Evolutionary conservation across 129 eudicot genomes (phyloP).

Genomic region (Chrysanthemum lavandulifolium): DNA sequence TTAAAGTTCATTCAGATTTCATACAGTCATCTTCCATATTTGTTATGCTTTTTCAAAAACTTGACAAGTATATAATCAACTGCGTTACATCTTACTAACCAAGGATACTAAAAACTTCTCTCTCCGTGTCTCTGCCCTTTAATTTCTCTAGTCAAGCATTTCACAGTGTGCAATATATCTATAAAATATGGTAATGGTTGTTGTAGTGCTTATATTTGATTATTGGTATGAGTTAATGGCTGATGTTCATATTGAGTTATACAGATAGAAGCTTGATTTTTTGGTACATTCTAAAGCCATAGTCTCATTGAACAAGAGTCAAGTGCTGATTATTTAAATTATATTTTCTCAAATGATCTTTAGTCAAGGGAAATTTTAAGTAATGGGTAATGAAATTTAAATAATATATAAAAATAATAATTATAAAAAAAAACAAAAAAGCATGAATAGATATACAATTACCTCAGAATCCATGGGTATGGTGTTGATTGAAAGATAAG

Average conservation of each 20-base stretch:
- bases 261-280: background rate
- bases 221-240: background rate
- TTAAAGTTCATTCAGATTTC: no score
- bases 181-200: no score
- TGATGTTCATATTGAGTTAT: background rate
- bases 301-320: slow-evolving; percentile 5
- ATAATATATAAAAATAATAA: background rate
- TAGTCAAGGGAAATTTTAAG: background rate
- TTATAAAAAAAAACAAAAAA: background rate
- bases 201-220: no score
- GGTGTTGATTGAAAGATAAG: slow-evolving; percentile 34
- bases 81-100: no score
- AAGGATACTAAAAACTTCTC: no score
- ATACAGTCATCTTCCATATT: no score
- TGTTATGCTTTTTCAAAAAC: no score
- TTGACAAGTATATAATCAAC: no score
- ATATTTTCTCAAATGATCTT: background rate
- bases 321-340: background rate
- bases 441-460: slow-evolving; percentile 9
- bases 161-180: no score
- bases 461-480: slow-evolving; percentile 42
- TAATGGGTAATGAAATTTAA: no score
- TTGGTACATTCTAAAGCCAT: background rate
- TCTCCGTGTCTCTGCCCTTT: no score
- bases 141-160: no score